Base-by-base conservation (phyloP, 2,329 filamentous ascomycete species). In the Lecanicillium sp. region DNA sequence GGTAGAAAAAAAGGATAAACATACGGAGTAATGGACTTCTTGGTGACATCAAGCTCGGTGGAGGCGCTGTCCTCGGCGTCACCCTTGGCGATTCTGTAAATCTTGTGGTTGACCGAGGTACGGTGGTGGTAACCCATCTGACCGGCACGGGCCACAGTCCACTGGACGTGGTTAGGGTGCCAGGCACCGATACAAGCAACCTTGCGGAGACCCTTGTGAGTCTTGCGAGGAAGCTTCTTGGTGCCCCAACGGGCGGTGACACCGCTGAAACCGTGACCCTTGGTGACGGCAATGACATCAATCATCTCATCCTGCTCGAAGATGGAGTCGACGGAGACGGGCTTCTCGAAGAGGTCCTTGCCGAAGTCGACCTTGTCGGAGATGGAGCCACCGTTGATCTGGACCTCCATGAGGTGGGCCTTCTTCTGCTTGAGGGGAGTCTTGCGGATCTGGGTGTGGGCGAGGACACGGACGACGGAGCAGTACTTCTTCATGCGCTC, bases 401-500 rank as follows among this genome's bases (percentile, higher is more conserved):
- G 92, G 69, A 98, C 88, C 79, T 98, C 92, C 92, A 98, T 98
- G 58, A 98, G 80, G 73, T 98, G 92, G 61, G 92, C 90, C 87
- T 97, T 98, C 89, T 98, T 98, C 81, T 98, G 92, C 86, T 96
- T 97, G 71, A 98, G 84, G 51, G 92, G 90, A 47, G 92, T 97
- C 84, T 94, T 90, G 81, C 84, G 82, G 80, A 97, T 89, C 77
- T 98, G 92, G 58, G 92, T 96, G 84, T 98, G 92, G 69, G 92
- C 90, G 68, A 98, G 89, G 56, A 98, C 81, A 71, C 92, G 92
- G 77, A 98, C 86, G 69, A 97, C 89, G 58, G 88, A 92, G 86
- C 90, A 96, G 87, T 98, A 98, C 80, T 97, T 97, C 87, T 96
- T 95, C 75, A 98, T 97, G 72, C 92, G 89, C 84, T 97, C 92